phyloP scores from a whole-genome alignment of 2,329 filamentous ascomycete species.

The Apiospora koreana region DNA sequence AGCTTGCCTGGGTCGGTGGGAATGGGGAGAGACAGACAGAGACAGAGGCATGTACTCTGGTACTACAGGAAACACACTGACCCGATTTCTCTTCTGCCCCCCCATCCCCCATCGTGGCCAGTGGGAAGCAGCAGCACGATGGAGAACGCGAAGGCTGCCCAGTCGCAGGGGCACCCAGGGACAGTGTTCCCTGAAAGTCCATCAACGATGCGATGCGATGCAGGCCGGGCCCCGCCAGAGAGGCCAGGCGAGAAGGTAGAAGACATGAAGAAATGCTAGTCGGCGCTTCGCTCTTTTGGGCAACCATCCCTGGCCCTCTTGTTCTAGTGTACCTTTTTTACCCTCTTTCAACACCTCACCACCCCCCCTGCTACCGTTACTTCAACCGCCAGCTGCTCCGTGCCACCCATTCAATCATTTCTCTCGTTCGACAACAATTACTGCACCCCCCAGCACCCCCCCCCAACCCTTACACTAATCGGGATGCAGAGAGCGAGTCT shows the following conservation, averaged over 20 bases:
- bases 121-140: slow-evolving; percentile 2
- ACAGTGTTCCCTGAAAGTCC: slow-evolving; percentile 6
- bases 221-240: neutral
- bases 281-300: slow-evolving; percentile 9
- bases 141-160: neutral
- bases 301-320: slow-evolving; percentile 4
- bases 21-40: slow-evolving; percentile 3
- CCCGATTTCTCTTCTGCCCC: neutral
- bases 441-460: neutral
- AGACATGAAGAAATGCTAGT: neutral
- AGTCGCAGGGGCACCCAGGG: slow-evolving; percentile 1
- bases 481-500: slow-evolving; percentile 11
- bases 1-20: neutral
- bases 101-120: neutral
- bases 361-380: slow-evolving; percentile 8
- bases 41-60: neutral
- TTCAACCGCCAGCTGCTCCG: slow-evolving; percentile 11
- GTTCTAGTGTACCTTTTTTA: slow-evolving; percentile 8
- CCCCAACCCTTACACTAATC: slow-evolving; percentile 2
- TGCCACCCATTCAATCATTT: slow-evolving; percentile 10
- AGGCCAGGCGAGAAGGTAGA: neutral
- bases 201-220: slow-evolving; percentile 8
- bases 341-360: neutral
- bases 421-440: slow-evolving; percentile 9
- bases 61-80: slow-evolving; percentile 1